Conservation (phyloP, 2,329 filamentous ascomycete genomes). For the Biscogniauxia sp. region DNA sequence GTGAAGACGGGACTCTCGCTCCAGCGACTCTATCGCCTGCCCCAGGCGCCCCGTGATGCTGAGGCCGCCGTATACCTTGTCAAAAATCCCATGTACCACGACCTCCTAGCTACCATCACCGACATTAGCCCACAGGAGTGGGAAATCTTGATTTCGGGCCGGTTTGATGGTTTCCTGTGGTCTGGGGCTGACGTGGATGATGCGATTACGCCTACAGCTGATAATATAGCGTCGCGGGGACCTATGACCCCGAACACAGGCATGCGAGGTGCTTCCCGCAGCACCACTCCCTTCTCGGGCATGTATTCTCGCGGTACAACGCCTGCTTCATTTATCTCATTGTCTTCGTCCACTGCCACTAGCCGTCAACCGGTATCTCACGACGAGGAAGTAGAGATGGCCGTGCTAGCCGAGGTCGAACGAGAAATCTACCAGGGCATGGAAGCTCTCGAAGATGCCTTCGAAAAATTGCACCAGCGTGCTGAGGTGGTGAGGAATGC, state of each 20-base stretch:
- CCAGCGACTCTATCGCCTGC: conserved; percentile 79
- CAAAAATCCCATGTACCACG: conserved; percentile 77
- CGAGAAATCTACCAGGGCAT: conserved; percentile 91
- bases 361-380: conserved; percentile 69
- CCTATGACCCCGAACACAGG: conserved; percentile 41
- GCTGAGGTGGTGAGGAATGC: conserved; percentile 78
- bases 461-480: conserved; percentile 83
- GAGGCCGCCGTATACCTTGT: conserved; percentile 84
- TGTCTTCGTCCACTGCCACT: conserved; percentile 39
- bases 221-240: conserved; percentile 40
- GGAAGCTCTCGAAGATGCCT: conserved; percentile 91
- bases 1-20: conserved; percentile 74
- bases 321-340: conserved; percentile 46
- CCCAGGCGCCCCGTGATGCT: conserved; percentile 72
- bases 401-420: conserved; percentile 85
- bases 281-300: conserved; percentile 47
- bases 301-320: conserved; percentile 55
- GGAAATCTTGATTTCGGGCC: conserved; percentile 91
- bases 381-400: conserved; percentile 92
- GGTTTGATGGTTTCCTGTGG: conserved; percentile 94
- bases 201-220: conserved; percentile 37
- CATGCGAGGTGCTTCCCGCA: conserved; percentile 42
- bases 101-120: conserved; percentile 80
- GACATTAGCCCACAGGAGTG: conserved; percentile 92
- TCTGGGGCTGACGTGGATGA: conserved; percentile 75